phyloP scores from a whole-genome alignment of 371 early-diverging fungal genomes.

The Choanephora cucurbitarum region DNA sequence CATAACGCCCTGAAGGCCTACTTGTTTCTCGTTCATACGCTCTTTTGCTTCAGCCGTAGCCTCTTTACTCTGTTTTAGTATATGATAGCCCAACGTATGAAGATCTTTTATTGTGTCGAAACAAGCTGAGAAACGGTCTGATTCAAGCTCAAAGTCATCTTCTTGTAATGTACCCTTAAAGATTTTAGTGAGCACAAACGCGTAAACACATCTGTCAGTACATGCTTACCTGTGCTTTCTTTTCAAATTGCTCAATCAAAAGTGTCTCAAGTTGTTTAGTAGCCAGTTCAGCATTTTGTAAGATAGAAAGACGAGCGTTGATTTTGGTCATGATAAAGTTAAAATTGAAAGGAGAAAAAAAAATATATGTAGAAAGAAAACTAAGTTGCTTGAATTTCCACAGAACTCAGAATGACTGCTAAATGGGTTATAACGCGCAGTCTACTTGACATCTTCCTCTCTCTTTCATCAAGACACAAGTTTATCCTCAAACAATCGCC shows the following conservation, averaged over 20 bases:
- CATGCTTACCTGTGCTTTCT: neutral
- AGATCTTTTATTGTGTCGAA: conserved; percentile 35
- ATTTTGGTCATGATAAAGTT: neutral
- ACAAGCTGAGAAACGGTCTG: neutral
- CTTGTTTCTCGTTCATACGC: conserved; percentile 41
- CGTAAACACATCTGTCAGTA: too few relatives aligned
- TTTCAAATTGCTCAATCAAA: neutral
- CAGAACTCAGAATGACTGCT: too few relatives aligned
- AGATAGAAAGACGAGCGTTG: neutral
- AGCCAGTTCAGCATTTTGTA: neutral
- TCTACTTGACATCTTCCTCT: too few relatives aligned
- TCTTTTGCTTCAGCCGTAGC: conserved; percentile 44
- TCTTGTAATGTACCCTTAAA: neutral
- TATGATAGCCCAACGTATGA: conserved; percentile 22
- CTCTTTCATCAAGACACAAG: too few relatives aligned
- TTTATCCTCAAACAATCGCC: too few relatives aligned
- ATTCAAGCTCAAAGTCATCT: neutral
- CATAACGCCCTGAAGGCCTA: conserved; percentile 49
- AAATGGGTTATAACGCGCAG: too few relatives aligned
- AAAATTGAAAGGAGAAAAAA: too few relatives aligned
- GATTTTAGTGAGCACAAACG: too few relatives aligned
- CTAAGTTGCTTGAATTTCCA: too few relatives aligned
- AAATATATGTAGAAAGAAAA: too few relatives aligned
- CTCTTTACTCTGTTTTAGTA: conserved; percentile 38
- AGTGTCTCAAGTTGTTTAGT: neutral